Evolutionary conservation across 306 rosid genomes (phyloP), one percentile per base, ranked within the genome.

Genomic region (Prunus mira): DNA sequence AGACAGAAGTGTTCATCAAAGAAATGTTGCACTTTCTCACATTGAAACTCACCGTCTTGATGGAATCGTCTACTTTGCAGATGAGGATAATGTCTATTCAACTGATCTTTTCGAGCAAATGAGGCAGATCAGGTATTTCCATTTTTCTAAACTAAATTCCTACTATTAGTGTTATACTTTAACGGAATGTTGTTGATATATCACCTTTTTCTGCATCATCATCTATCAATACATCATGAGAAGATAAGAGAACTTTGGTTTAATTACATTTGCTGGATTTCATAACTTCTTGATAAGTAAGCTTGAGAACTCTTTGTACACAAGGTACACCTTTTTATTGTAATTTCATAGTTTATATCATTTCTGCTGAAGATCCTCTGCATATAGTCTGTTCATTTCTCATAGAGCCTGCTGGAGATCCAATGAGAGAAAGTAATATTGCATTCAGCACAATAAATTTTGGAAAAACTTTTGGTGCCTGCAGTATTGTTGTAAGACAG

Each of bases 21-120:
- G 96, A 84, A 90, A 95, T 80, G 68, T 67, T 65, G 98, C 97
- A 27, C 84, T 95, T 60, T 83, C 89, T 69, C 93, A 95, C 73
- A 85, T 95, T 45, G 98, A 90, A 86, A 87, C 88, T 73, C 97
- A 95, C 83, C 90, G 65, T 65, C 98, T 95, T 41, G 91, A 95
- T 64, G 98, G 98, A 82, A 87, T 92, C 70, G 69, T 90, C 68
- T 86, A 89, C 90, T 92, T 95, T 87, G 98, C 98, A 8, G 91
- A 95, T 76, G 93, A 86, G 69, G 75, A 81, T 60, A 85, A 92
- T 71, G 69, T 88, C 72, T 90, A 90, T 83, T 89, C 86, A 54
- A 61, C 72, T 6, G 89, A 90, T 34, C 85, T 95, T 76, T 90
- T 95, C 58, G 82, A 85, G 86, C 88, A 92, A 78, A 89, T 95